Evolutionary conservation across 129 eudicot genomes (phyloP).

Genomic region (Tanacetum coccineum): DNA sequence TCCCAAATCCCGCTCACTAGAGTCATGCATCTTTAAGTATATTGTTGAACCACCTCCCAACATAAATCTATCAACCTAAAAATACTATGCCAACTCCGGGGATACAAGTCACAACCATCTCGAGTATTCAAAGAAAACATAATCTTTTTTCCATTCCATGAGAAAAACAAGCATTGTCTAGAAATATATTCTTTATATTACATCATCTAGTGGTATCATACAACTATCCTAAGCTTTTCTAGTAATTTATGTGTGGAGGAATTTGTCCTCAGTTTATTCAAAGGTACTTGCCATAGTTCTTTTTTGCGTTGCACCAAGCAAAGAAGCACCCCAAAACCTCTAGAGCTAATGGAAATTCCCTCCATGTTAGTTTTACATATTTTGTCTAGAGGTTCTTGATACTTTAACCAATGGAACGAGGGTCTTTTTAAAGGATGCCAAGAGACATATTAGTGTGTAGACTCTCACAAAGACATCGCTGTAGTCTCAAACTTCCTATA

Average conservation of each 20-base stretch:
- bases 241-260: conserved; percentile 7
- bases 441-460: no score
- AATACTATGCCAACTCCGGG: conserved; percentile 24
- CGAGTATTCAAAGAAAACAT: conserved; percentile 12
- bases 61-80: conserved; percentile 17
- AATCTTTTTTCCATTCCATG: conserved; percentile 24
- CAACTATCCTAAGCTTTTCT: conserved; percentile 20
- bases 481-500: not conserved
- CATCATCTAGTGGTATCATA: conserved; percentile 18
- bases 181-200: conserved; percentile 23
- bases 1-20: conserved; percentile 36
- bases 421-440: conserved; percentile 27
- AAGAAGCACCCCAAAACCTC: conserved; percentile 25
- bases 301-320: conserved; percentile 9
- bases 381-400: not conserved
- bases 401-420: not conserved
- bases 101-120: conserved; percentile 14
- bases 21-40: conserved; percentile 35
- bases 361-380: not conserved
- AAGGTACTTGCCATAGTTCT: conserved; percentile 23
- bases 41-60: conserved; percentile 3
- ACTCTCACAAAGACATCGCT: conserved; percentile 12
- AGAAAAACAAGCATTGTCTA: conserved; percentile 34
- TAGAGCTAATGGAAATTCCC: conserved; percentile 27
- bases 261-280: conserved; percentile 1